Percentiles rank a stretch among this genome's conserved stretches.
Evolutionary conservation across 2,329 filamentous ascomycete genomes (phyloP).

Genomic region (Colletotrichum australisinense): DNA sequence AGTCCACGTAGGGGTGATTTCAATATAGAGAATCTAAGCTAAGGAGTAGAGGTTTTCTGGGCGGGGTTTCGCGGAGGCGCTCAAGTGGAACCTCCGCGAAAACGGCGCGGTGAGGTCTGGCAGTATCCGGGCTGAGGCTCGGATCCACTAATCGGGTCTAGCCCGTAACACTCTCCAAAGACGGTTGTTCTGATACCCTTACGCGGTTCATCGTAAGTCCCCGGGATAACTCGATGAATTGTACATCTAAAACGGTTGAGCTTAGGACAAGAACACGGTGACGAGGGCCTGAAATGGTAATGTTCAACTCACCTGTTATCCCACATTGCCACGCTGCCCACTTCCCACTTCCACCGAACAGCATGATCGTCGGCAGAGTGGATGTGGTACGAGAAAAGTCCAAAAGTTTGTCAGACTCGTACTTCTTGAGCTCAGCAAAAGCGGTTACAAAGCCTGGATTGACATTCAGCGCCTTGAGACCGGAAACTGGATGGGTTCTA

Average conservation of each 20-base stretch:
- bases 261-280: not conserved
- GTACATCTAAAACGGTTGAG: slow-evolving; percentile 42
- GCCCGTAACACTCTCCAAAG: slow-evolving; percentile 57
- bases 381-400: slow-evolving; percentile 59
- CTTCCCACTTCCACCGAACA: slow-evolving; percentile 62
- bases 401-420: slow-evolving; percentile 58
- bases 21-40: no score
- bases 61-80: no score
- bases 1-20: no score
- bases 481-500: slow-evolving; percentile 60
- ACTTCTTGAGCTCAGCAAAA: slow-evolving; percentile 61
- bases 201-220: slow-evolving; percentile 49
- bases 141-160: no score
- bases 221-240: slow-evolving; percentile 54
- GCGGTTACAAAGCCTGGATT: slow-evolving; percentile 59
- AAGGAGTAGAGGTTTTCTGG: no score
- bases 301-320: slow-evolving; percentile 52
- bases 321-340: slow-evolving; percentile 62
- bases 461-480: slow-evolving; percentile 57
- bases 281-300: no score
- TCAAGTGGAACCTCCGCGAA: no score
- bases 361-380: slow-evolving; percentile 61
- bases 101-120: no score
- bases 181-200: slow-evolving; percentile 55
- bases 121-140: no score